Base-by-base conservation (phyloP, 371 early-diverging fungal genomes). In the Actinomucor elegans region DNA sequence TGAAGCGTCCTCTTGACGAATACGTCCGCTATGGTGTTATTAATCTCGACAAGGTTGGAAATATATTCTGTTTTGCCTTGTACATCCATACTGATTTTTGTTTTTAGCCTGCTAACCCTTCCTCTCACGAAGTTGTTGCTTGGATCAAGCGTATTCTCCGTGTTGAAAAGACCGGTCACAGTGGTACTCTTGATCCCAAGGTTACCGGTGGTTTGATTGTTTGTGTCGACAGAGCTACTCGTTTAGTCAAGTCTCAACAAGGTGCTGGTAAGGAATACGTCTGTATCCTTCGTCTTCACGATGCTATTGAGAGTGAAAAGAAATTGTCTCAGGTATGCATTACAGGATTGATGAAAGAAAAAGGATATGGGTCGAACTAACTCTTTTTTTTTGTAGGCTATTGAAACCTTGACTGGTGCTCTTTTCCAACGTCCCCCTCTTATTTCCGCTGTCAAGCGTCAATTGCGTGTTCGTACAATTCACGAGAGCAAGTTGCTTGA, bases 41-140 rank as follows among this genome's bases (percentile, higher is more conserved):
- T 73, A 97, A 99, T 80, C 83, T 98, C 48, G 79, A 78, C 46
- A 78, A 78, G 73, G 77, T 77, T 32, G 14, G 38, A 18, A 7
- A 18, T 27, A 52, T 36, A 1, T 10, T 7, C 8, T 36, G 20
- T 6, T 11, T 47, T 27, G 17, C 12, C 21, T 14, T 34, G 27
- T 15, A 20, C n/a, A 28, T n/a, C 0, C 43, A 33, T 36, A 9
- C 24, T 45, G n/a, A 26, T 34, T 21, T 44, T 42, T 48, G 23
- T 59, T 68, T 26, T 11, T 99, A 99, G 87, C 99, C 99, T 47
- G 89, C 98, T 44, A 99, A 99, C 83, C 99, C 99, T 47, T 97
- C 98, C 34, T 99, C 99, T 34, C 99, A 99, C 85, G 99, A 99
- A 83, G n/a, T 99, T 38, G 99, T 99, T 38, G 99, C 99, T 47